Base-by-base conservation (phyloP, 2,329 filamentous ascomycete species). In the Fusarium sp. region DNA sequence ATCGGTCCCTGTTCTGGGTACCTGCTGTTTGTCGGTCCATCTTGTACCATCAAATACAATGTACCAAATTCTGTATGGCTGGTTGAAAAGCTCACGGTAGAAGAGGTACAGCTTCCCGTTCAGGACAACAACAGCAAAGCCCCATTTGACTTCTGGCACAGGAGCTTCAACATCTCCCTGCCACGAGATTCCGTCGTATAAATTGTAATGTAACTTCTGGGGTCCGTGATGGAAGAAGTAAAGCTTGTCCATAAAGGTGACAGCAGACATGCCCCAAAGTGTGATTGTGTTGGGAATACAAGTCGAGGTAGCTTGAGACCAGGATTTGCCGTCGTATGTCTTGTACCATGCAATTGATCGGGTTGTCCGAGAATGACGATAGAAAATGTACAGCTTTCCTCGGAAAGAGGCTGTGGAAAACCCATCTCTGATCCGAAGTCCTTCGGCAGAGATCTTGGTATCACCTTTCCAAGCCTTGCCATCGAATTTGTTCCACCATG, bases 1-100 rank as follows among this genome's bases (percentile, higher is more conserved):
- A 3, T 3, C 25, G 15, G 6, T 5, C 18, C 10, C 9, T 12
- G 0, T 9, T 1, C 8, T 2, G 0, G 7, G 0, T 0, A 40
- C 32, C 2, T 8, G 8, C 32, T 6, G 10, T 0, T 10, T 1
- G 16, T 15, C 22, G 4, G 16, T 32, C 48, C 48, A 51, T 2
- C 12, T n/a, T 5, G 6, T 16, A 13, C 48, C 29, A 6, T 51
- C 48, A 11, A 38, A 51, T 5, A 13, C 2, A n/a, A 27, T 10
- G 4, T 27, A 51, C 48, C 5, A 13, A 3, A 0, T 2, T 15
- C 48, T 27, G 22, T 22, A 2, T 8, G 34, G 34, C 13, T 8
- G 2, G 7, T 24, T 18, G 10, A 18, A 20, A 12, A 5, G 24
- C 2, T 3, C 6, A 2, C 32, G 30, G n/a, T 51, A 51, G 48